A percentile compares a stretch with the other conserved stretches of the same genome.
phyloP scores from a whole-genome alignment of 1,284 basidiomycete species.

The Sutorius eximius region DNA sequence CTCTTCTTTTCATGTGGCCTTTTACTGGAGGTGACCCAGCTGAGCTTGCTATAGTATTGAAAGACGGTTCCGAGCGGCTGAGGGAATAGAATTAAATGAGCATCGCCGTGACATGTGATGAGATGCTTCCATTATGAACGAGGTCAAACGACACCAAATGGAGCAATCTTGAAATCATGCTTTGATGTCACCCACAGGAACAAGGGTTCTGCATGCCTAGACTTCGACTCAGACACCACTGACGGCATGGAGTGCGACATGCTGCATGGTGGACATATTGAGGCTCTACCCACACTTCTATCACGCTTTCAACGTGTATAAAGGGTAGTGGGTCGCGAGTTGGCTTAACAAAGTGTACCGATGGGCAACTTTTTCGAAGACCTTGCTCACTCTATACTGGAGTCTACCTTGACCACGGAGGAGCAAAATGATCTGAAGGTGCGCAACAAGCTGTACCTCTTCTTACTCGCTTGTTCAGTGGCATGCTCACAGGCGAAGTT shows the following conservation, averaged over 20 bases:
- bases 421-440: conserved; percentile 30
- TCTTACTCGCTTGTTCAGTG: background rate
- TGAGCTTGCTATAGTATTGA: too few relatives aligned
- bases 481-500: conserved; percentile 27
- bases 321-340: background rate
- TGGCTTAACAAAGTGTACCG: background rate
- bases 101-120: too few relatives aligned
- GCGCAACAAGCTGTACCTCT: background rate
- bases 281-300: background rate
- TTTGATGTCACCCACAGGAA: background rate
- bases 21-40: too few relatives aligned
- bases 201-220: background rate
- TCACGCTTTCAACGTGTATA: background rate
- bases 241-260: background rate
- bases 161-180: too few relatives aligned
- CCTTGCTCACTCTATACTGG: conserved; percentile 24
- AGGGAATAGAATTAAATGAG: too few relatives aligned
- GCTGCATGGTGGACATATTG: background rate
- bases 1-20: too few relatives aligned
- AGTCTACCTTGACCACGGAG: conserved; percentile 25
- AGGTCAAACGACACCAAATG: too few relatives aligned
- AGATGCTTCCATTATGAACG: too few relatives aligned
- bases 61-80: too few relatives aligned
- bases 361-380: conserved; percentile 36
- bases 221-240: background rate